Evolutionary conservation across 176 grass and related monocot genomes (phyloP).

Genomic region (Alloteropsis semialata): DNA sequence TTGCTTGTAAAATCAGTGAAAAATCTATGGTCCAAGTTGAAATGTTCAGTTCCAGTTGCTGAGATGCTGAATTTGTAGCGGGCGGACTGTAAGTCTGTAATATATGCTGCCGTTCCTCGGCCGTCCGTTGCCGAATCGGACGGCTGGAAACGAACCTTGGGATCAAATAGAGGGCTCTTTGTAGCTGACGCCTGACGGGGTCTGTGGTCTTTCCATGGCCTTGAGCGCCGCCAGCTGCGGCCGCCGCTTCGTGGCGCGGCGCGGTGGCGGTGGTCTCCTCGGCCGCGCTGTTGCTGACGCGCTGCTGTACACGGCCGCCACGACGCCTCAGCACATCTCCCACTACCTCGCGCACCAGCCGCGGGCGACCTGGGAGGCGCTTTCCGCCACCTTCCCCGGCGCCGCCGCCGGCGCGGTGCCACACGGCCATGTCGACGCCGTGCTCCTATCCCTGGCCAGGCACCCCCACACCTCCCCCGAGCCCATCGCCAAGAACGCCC

Average conservation of each 20-base stretch:
- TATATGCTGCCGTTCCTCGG: neutral
- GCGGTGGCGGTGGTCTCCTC: neutral
- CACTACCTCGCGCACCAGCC: conserved; percentile 49
- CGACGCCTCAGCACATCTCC: conserved; percentile 42
- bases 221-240: conserved; percentile 33
- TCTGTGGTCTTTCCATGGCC: neutral
- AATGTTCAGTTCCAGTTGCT: neutral
- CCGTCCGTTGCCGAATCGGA: neutral
- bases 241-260: conserved; percentile 20
- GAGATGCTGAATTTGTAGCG: neutral
- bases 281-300: neutral
- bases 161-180: neutral
- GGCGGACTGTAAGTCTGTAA: too few species aligned
- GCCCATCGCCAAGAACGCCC: conserved; percentile 56
- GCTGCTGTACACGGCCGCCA: neutral
- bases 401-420: conserved; percentile 12
- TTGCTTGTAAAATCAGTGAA: neutral
- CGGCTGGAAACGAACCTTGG: neutral
- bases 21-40: neutral
- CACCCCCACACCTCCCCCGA: conserved; percentile 26
- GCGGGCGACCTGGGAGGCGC: conserved; percentile 51
- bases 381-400: conserved; percentile 48
- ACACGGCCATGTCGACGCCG: conserved; percentile 35
- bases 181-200: neutral
- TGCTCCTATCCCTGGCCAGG: conserved; percentile 57